Base-by-base conservation (phyloP, 2,329 filamentous ascomycete genomes). In the Fusarium buxicola region DNA sequence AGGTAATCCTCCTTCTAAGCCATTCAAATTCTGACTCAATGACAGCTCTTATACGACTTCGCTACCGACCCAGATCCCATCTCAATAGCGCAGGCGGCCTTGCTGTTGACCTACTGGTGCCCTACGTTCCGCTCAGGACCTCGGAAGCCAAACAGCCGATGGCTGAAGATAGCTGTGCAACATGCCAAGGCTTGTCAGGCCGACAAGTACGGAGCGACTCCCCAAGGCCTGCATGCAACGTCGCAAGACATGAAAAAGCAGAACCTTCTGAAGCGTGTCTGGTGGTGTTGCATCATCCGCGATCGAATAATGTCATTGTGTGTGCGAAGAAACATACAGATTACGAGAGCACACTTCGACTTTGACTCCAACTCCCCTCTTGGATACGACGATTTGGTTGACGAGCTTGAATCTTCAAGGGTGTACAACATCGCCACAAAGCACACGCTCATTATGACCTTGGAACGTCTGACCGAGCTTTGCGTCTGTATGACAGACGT, bases 281-380 rank as follows among this genome's bases (percentile, higher is more conserved):
- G 64, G 64, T 67, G 64, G 64, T 67, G 64, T 1, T 67, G 64
- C 0, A 59, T 67, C 3, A 62, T 67, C 11, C 64, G 64, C 21
- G 64, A 67, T 7, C 44, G 64, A 11, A 63, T 67, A 7, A 62
- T 67, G 64, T 58, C 64, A 0, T 47, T 67, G 0, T 67, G 64
- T 4, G 60, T 67, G 7, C 65, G 64, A 1, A 45, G 64, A 8
- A 67, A 60, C 1, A 67, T 67, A 2, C 64, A 68, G 8, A 65
- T 67, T 0, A 62, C 64, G 0, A 52, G 45, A 5, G 15, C 38
- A 10, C 39, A 60, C n/a, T 66, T 66, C 8, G 55, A 66, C 55
- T 66, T 66, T 55, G 47, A 39, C 0, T 38, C 40, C 2, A 47
- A 50, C 16, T 41, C 57, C 1, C 64, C 64, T 1, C 3, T 67